Percentiles rank a stretch among this genome's conserved stretches.
Conservation (phyloP, 768 basidiomycete species). For the Pholiota conissans region DNA sequence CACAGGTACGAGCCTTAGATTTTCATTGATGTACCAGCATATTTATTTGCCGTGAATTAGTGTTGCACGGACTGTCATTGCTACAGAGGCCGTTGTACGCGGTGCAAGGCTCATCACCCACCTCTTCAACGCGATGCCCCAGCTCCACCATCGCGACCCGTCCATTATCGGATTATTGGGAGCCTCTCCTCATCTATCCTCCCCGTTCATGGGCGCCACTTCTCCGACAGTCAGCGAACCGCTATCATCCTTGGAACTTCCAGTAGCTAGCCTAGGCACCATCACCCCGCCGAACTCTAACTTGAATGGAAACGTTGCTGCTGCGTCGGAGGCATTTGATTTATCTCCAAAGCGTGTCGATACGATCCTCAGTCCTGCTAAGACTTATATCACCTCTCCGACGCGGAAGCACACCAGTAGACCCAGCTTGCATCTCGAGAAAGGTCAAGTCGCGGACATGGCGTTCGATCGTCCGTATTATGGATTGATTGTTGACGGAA, state of each 20-base stretch:
- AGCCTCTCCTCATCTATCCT: conserved; percentile 63
- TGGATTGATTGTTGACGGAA: conserved; percentile 87
- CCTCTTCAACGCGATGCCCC: conserved; percentile 93
- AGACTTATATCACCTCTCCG: conserved; percentile 18
- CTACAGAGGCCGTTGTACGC: conserved; percentile 64
- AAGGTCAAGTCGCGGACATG: conserved; percentile 52
- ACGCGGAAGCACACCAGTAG: conserved; percentile 22
- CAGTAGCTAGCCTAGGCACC: background rate
- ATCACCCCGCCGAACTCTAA: no score
- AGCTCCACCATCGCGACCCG: conserved; percentile 86
- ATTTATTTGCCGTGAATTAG: conserved; percentile 33
- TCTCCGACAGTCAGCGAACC: conserved; percentile 16
- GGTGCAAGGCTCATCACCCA: conserved; percentile 90
- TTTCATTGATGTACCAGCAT: background rate
- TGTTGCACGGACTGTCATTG: conserved; percentile 71
- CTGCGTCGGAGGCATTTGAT: conserved; percentile 18
- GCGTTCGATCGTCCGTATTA: conserved; percentile 75
- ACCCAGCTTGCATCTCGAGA: conserved; percentile 42
- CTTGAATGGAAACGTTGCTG: no score
- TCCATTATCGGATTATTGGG: conserved; percentile 89
- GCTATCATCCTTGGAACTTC: conserved; percentile 11
- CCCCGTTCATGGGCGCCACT: conserved; percentile 20
- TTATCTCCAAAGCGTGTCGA: conserved; percentile 8
- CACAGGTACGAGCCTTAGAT: conserved; percentile 61
- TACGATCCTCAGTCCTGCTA: conserved; percentile 17